Conservation (phyloP, 2,329 filamentous ascomycete genomes). For the Penicillium crustosum region DNA sequence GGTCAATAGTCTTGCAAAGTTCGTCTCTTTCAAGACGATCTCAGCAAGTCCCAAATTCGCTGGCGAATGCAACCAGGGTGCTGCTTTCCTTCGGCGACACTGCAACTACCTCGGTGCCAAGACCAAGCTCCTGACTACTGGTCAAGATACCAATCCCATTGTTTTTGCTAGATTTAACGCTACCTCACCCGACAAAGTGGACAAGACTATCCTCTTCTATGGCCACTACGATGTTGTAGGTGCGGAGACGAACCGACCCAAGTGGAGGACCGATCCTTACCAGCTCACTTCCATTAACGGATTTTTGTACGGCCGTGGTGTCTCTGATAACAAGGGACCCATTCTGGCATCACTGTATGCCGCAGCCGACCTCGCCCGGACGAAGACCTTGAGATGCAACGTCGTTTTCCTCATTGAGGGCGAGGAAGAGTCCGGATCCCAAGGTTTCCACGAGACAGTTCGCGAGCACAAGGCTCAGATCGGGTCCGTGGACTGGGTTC, state of each 20-base stretch:
- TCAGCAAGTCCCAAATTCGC: constrained; percentile 83
- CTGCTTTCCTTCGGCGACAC: constrained; percentile 82
- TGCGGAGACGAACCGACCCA: constrained; percentile 76
- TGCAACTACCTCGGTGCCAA: constrained; percentile 90
- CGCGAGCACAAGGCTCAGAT: constrained; percentile 78
- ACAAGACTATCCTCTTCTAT: constrained; percentile 92
- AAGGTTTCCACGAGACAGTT: constrained; percentile 84
- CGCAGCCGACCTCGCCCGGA: constrained; percentile 81
- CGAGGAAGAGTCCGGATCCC: constrained; percentile 91
- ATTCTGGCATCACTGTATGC: constrained; percentile 93
- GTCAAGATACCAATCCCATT: constrained; percentile 81
- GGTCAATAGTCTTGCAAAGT: constrained; percentile 74
- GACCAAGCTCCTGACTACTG: constrained; percentile 84
- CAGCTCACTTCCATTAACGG: constrained; percentile 85
- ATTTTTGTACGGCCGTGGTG: constrained; percentile 92
- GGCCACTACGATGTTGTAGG: constrained; percentile 97
- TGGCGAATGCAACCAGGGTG: constrained; percentile 88
- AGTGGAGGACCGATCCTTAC: constrained; percentile 88
- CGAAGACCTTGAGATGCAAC: constrained; percentile 81
- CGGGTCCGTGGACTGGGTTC: constrained; percentile 87
- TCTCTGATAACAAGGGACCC: constrained; percentile 96
- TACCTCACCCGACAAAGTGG: constrained; percentile 61
- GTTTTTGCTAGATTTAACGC: constrained; percentile 87
- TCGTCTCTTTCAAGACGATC: constrained; percentile 88
- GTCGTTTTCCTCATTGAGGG: constrained; percentile 94